phyloP scores from a whole-genome alignment of 805 yeast genomes.

The Candida saitoana region DNA sequence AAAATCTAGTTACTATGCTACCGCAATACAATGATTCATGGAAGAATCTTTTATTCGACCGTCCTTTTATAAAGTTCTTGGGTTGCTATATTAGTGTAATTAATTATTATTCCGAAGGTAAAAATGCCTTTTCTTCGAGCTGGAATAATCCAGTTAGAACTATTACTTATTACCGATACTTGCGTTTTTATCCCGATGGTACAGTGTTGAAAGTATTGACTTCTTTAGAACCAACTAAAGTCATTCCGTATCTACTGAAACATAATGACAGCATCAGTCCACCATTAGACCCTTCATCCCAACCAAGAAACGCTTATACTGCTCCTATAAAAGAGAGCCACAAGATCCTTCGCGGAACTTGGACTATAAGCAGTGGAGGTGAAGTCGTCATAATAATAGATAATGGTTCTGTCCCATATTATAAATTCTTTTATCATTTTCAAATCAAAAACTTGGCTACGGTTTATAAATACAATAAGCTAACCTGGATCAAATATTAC shows the following conservation, averaged over 20 bases:
- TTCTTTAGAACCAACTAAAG: conserved; percentile 62
- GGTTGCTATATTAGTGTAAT: conserved; percentile 87
- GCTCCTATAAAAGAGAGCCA: conserved; percentile 25
- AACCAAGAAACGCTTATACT: not conserved
- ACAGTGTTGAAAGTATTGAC: conserved; percentile 65
- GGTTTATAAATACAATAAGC: conserved; percentile 56
- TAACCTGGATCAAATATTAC: conserved; percentile 67
- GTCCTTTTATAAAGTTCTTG: conserved; percentile 75
- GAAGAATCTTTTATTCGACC: conserved; percentile 49
- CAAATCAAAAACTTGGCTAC: conserved; percentile 58
- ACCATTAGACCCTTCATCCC: not conserved
- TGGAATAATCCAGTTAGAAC: conserved; percentile 76
- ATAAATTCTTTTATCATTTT: conserved; percentile 60
- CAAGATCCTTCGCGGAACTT: conserved; percentile 46
- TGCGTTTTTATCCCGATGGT: conserved; percentile 79
- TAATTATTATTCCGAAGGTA: conserved; percentile 74
- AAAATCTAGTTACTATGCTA: conserved; percentile 24
- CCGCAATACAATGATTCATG: conserved; percentile 33
- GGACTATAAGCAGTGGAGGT: conserved; percentile 56
- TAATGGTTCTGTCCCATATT: conserved; percentile 57
- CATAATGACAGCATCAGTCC: conserved; percentile 15
- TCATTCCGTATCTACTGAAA: conserved; percentile 54
- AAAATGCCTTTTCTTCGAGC: conserved; percentile 58
- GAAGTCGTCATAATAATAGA: conserved; percentile 44
- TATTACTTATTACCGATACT: conserved; percentile 83